Evolutionary conservation across 2,329 filamentous ascomycete genomes (phyloP), one percentile per base, ranked within the genome.

Genomic region (Hypomyces rosellus): DNA sequence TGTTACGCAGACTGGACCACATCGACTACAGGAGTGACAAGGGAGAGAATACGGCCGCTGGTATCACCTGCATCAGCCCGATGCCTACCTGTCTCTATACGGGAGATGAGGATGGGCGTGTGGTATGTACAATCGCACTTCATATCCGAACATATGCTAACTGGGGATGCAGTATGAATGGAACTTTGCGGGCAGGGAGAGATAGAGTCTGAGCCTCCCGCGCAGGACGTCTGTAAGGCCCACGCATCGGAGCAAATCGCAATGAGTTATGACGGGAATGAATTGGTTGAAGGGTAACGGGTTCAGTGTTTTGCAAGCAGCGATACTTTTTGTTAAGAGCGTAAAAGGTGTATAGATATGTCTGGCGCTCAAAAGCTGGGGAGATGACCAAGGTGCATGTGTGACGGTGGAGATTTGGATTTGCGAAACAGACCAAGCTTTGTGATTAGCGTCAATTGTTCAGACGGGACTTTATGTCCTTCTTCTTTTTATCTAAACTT

Each of bases 91-190:
- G 85, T 54, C 84, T 97, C 9, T 97, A 96, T 68, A 96, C 91
- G 0, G 93, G 92, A 3, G 93, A 97, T 71, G 93, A 97, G 56
- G 86, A 90, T 56, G 93, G 93, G 30, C 79, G 85, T 74, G 92
- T 99, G 69, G 88, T 93, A 56, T 66, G 70, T 66, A 8, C 16
- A 14, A 11, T 36, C 4, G 14, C 20, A 3, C 7, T 16, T 33
- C 25, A 12, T 4, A 4, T 51, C 37, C 14, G n/a, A 25, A 12
- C 1, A 11, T 7, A 11, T 15, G 46, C 53, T 59, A 48, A 61
- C 49, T 36, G 14, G 7, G 3, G 5, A 9, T n/a, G 18, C 45
- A 84, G 81, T 83, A 80, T 59, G 80, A 84, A 63, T 84, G 81
- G 81, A 82, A 76, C 55, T 67, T 84, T 57, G 70, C 78, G n/a